These are phyloP conservation scores for Coemansia sp. DNA, from an alignment of 192 early-diverging fungal genomes.

Conservation along the genomic window DNA sequence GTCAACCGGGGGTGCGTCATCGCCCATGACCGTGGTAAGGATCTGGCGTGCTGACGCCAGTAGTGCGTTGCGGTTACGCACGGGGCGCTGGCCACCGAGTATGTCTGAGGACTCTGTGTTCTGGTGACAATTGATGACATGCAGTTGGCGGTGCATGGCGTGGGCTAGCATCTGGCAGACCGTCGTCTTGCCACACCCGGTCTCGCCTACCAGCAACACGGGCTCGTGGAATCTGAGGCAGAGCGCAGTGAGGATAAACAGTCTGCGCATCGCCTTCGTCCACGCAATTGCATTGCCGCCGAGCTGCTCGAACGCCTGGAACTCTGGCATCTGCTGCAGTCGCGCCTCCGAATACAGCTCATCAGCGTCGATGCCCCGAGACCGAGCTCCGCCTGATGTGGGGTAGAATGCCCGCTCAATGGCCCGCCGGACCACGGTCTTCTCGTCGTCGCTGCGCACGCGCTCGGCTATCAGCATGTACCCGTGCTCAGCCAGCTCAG, in stretches of 20 bases:
- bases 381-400: slow-evolving; percentile 36
- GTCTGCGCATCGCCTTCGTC: slow-evolving; percentile 90
- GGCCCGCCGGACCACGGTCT: slow-evolving; percentile 73
- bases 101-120: slow-evolving; percentile 94
- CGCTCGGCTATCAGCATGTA: slow-evolving; percentile 95
- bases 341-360: slow-evolving; percentile 35
- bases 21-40: slow-evolving; percentile 27
- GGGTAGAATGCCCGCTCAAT: slow-evolving; percentile 83
- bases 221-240: slow-evolving; percentile 85
- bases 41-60: slow-evolving; percentile 55
- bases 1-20: slow-evolving; percentile 6
- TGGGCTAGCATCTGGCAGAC: slow-evolving; percentile 91
- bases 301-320: slow-evolving; percentile 23
- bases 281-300: slow-evolving; percentile 62
- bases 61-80: slow-evolving; percentile 69
- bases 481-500: slow-evolving; percentile 91
- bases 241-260: slow-evolving; percentile 82
- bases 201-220: slow-evolving; percentile 94
- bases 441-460: slow-evolving; percentile 80
- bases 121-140: slow-evolving; percentile 96
- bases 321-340: slow-evolving; percentile 47
- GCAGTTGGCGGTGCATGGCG: slow-evolving; percentile 63
- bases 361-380: slow-evolving; percentile 28
- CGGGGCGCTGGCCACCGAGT: slow-evolving; percentile 90
- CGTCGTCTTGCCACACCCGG: slow-evolving; percentile 98